These are phyloP conservation scores for Botryotinia narcissicola DNA, from an alignment of 2,329 filamentous ascomycete species.

Conservation along the genomic window DNA sequence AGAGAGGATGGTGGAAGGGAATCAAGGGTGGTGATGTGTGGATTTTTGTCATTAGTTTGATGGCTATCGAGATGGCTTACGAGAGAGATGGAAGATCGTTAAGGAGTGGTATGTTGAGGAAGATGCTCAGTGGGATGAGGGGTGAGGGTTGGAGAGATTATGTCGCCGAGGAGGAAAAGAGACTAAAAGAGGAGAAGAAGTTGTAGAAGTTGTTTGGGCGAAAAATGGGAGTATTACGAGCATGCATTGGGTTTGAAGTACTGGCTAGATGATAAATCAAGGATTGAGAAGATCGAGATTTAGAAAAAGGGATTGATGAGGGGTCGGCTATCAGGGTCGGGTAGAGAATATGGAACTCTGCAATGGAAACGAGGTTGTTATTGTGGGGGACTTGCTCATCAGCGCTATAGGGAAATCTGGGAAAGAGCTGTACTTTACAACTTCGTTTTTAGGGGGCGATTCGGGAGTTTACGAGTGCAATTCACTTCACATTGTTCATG, in stretches of 20 bases:
- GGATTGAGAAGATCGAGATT: not conserved
- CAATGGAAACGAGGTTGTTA: not conserved
- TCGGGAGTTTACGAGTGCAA: not conserved
- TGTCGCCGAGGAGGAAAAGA: constrained; percentile 31
- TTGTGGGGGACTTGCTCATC: not conserved
- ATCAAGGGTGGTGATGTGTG: constrained; percentile 79
- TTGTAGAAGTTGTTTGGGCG: not conserved
- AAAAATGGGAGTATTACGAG: not conserved
- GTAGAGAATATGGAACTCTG: not conserved
- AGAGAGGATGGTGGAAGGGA: constrained; percentile 83
- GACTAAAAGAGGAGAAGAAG: constrained; percentile 24
- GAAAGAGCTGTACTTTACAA: not conserved
- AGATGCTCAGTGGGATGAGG: constrained; percentile 33
- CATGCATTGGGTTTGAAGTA: not conserved
- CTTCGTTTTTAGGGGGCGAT: not conserved
- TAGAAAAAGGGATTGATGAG: not conserved
- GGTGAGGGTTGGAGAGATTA: constrained; percentile 35
- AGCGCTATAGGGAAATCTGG: not conserved
- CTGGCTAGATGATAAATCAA: not conserved
- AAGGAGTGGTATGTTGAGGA: constrained; percentile 31
- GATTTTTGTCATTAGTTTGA: constrained; percentile 77
- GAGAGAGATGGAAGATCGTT: constrained; percentile 35
- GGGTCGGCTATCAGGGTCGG: not conserved
- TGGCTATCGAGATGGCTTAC: constrained; percentile 67
- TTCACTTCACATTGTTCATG: not conserved